Base-by-base conservation (phyloP, 2,329 filamentous ascomycete genomes). In the Drechslerella coelobrocha region DNA sequence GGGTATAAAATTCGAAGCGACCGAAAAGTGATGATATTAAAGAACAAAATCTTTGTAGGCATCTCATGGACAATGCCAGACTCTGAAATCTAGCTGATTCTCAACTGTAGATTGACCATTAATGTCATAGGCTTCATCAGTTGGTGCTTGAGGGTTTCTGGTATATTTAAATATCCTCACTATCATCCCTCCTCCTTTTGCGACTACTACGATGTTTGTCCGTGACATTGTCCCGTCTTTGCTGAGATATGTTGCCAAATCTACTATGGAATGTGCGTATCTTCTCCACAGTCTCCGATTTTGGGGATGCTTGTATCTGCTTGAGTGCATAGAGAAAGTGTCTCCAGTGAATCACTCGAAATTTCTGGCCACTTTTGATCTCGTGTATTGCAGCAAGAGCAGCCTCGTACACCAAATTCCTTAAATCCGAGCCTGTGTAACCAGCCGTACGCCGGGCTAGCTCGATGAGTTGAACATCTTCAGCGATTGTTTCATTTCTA, bases 401-500 rank as follows among this genome's bases (percentile, higher is more conserved):
- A n/a, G 82, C 82, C 2, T 81, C 79, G 8, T 83, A 81, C 19
- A 79, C 80, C 21, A 84, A 75, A 68, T 82, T 84, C 75, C 83
- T 84, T 53, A 84, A 76, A 68, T 84, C 83, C 1, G 82, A 83
- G 14, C 83, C 83, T 0, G 82, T 83, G 73, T 83, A 84, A 24
- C 81, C 78, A 0, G 80, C 78, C 0, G 83, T 84, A 14, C 79
- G 78, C 24, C 75, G 77, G 1, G 82, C 81, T 2, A 84, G 74
- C 7, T 31, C 29, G 29, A 6, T 31, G 12, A 31, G 6, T 31
- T 31, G 6, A 12, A 31, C 29, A 12, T 31, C 78, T 0, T 76
- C 68, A 9, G 79, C 80, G 8, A 82, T 75, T 24, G 76, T 73
- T 74, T 84, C 82, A 7, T 80, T 79, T 69, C 81, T 81, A 14